Base-by-base conservation (phyloP, 192 early-diverging fungal species). In the Cladochytrium replicatum region DNA sequence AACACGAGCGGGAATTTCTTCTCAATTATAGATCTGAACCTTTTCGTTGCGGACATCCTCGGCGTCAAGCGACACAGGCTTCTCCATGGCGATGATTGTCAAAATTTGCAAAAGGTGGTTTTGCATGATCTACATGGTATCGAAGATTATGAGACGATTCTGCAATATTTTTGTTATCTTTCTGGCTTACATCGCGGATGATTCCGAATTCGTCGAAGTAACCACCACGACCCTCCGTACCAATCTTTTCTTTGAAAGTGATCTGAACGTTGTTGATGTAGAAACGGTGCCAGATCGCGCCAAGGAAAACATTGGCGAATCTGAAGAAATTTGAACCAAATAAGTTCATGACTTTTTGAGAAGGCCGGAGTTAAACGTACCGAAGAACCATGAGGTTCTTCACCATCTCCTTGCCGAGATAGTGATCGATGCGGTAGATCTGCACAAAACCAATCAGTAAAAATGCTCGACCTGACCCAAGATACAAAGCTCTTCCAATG, bases 131-230 rank as follows among this genome's bases (percentile, higher is more conserved):
- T n/a, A n/a, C 24, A 25, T n/a, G 48, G 6, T 29, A 29, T n/a
- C 2, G 48, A 50, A 24, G 32, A 30, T 27, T 2, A 2, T 24
- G 32, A 11, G 37, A 2, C 26, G 25, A 15, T 17, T 6, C 34
- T 9, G 27, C 22, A 22, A 49, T 11, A 17, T 4, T 52, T 24
- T n/a, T 6, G 69, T 53, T 69, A 74, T 73, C 84, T 66, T 89
- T 89, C 71, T 89, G 86, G 80, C 86, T 85, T 28, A 89, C 89
- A 57, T 93, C 89, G 39, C 89, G 84, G 52, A 93, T 86, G 26
- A 93, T 89, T 17, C 89, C 89, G 72, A 87, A 89, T 67, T 89
- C 86, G 58, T 93, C 89, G 76, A 93, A 90, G 70, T 92, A 92
- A 0, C 89, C 89, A 40, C 89, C 89, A 22, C 89, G 83, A 15